Evolutionary conservation across 2,329 filamentous ascomycete genomes (phyloP).

Genomic region (Penicillium sp.): DNA sequence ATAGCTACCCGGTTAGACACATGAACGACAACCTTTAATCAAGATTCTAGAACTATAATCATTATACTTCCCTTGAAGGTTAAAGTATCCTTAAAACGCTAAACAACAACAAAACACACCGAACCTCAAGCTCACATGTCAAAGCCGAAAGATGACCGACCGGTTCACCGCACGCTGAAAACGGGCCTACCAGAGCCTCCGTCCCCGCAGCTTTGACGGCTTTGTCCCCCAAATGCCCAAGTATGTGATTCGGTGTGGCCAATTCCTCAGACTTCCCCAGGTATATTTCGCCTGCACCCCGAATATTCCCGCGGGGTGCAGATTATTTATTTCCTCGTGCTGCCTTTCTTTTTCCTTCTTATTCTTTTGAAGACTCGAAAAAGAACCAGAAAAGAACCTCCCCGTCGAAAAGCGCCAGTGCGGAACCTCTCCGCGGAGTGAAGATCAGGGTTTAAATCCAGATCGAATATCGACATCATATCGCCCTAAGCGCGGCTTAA

Average conservation of each 20-base stretch:
- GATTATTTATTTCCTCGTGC: slow-evolving; percentile 1
- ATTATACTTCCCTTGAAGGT: background rate
- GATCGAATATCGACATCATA: slow-evolving; percentile 4
- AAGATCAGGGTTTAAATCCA: background rate
- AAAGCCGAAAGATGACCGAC: slow-evolving; percentile 9
- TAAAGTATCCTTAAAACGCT: background rate
- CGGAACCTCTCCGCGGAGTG: background rate
- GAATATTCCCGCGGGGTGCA: slow-evolving; percentile 4
- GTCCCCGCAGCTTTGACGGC: slow-evolving; percentile 28
- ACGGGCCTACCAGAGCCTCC: slow-evolving; percentile 19
- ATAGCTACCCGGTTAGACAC: no score
- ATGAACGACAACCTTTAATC: no score
- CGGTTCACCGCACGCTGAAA: slow-evolving; percentile 38
- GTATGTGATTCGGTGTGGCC: slow-evolving; percentile 17
- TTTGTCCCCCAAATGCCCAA: slow-evolving; percentile 28
- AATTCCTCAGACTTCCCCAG: slow-evolving; percentile 19
- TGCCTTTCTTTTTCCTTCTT: background rate
- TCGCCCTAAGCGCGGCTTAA: slow-evolving; percentile 12
- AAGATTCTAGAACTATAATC: background rate
- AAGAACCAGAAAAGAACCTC: background rate
- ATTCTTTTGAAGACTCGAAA: background rate
- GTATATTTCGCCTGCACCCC: slow-evolving; percentile 13
- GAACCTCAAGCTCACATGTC: background rate
- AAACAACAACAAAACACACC: no score
- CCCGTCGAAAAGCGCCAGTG: background rate